Percentiles rank a stretch among this genome's conserved stretches.
Evolutionary conservation across 1,284 basidiomycete species (phyloP).

Genomic region (Trichosporon asahii): DNA sequence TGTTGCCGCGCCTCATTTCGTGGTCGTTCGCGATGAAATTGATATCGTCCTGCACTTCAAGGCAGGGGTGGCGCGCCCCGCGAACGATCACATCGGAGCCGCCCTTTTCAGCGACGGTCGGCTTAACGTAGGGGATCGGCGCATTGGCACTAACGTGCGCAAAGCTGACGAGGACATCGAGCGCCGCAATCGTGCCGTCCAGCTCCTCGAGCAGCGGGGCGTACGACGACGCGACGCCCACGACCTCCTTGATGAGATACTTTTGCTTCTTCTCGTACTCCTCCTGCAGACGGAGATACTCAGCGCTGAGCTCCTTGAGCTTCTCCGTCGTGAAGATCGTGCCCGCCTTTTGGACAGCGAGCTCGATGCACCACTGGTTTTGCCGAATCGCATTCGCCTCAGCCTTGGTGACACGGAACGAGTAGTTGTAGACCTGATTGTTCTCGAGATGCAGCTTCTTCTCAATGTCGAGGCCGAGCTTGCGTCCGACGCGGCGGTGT

Average conservation of each 20-base stretch:
- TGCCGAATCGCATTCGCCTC: slow-evolving; percentile 73
- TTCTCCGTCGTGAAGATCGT: slow-evolving; percentile 84
- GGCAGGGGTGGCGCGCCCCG: slow-evolving; percentile 88
- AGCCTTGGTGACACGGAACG: slow-evolving; percentile 86
- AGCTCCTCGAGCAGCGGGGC: slow-evolving; percentile 84
- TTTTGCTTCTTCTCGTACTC: slow-evolving; percentile 74
- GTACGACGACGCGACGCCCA: slow-evolving; percentile 89
- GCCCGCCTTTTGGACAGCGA: slow-evolving; percentile 82
- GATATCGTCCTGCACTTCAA: slow-evolving; percentile 94
- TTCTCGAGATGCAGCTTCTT: slow-evolving; percentile 98
- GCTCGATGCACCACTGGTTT: slow-evolving; percentile 74
- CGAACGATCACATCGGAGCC: slow-evolving; percentile 70
- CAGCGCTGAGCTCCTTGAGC: slow-evolving; percentile 69
- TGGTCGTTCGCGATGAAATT: slow-evolving; percentile 90
- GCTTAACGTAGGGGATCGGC: slow-evolving; percentile 77
- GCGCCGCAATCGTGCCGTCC: slow-evolving; percentile 79
- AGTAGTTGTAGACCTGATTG: slow-evolving; percentile 84
- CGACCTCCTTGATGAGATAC: slow-evolving; percentile 85
- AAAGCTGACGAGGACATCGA: slow-evolving; percentile 90
- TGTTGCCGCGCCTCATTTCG: slow-evolving; percentile 40
- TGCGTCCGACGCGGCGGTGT: slow-evolving; percentile 68
- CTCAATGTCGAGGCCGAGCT: slow-evolving; percentile 80
- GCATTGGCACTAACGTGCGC: slow-evolving; percentile 86
- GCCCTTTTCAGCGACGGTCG: slow-evolving; percentile 59
- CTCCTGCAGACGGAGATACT: slow-evolving; percentile 68